Conservation (phyloP, 352 stramenopile genomes). For the Pythium vanterpoolii region DNA sequence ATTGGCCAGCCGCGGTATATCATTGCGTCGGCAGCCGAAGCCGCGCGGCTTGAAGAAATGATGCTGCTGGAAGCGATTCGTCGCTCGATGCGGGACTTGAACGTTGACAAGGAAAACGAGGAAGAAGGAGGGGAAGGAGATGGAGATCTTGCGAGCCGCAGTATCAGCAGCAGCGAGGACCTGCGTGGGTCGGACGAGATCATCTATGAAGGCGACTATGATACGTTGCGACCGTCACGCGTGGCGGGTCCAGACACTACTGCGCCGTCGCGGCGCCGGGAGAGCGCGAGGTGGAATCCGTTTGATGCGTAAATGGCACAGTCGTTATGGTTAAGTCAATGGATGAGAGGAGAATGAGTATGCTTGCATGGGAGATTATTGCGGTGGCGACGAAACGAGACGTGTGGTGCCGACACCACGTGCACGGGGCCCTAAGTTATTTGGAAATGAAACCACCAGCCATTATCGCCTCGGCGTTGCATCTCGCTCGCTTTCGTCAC, state of each 20-base stretch:
- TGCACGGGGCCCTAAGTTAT: constrained; percentile 20
- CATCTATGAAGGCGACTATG: constrained; percentile 13
- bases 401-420: not conserved
- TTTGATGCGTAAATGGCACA: too few relatives aligned
- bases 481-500: not conserved
- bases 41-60: constrained; percentile 64
- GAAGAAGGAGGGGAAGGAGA: constrained; percentile 5
- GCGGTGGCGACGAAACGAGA: not conserved
- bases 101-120: constrained; percentile 33
- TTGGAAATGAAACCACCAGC: constrained; percentile 12
- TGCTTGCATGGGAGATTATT: constrained; percentile 13
- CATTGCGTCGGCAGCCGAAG: constrained; percentile 45
- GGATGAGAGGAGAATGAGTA: not conserved
- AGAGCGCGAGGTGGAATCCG: too few relatives aligned
- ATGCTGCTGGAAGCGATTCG: constrained; percentile 84
- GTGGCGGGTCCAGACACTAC: too few relatives aligned
- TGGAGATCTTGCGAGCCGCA: not conserved
- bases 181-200: not conserved
- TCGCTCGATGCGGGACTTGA: constrained; percentile 68
- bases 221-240: constrained; percentile 11
- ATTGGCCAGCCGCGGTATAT: constrained; percentile 23
- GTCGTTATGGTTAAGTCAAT: not conserved
- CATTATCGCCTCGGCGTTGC: constrained; percentile 2
- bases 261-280: too few relatives aligned
- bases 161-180: not conserved